These are phyloP conservation scores for Citrus inodora DNA, from an alignment of 345 rosid genomes.

Conservation along the genomic window DNA sequence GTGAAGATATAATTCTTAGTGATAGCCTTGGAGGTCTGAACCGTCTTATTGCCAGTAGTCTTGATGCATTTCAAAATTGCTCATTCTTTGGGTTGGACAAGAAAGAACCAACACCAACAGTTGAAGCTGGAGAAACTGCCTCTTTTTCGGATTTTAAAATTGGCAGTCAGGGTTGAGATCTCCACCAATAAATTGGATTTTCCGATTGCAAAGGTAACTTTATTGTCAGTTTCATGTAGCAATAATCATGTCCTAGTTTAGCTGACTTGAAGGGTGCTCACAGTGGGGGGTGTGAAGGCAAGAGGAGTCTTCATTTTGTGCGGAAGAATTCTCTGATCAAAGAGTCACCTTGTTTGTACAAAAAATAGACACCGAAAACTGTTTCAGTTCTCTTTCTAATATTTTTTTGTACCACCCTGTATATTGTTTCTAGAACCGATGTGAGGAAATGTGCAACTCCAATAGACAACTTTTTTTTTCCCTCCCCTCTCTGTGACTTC, in stretches of 20 bases:
- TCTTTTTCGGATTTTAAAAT: slow-evolving; percentile 37
- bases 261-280: slow-evolving; percentile 16
- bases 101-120: slow-evolving; percentile 59
- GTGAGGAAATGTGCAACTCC: slow-evolving; percentile 5
- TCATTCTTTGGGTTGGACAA: slow-evolving; percentile 58
- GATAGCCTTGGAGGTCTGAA: slow-evolving; percentile 86
- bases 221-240: neutral
- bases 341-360: slow-evolving; percentile 23
- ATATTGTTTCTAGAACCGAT: neutral
- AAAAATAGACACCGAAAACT: slow-evolving; percentile 6
- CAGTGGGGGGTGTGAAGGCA: slow-evolving; percentile 1
- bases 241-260: slow-evolving; percentile 1
- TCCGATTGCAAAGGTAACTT: slow-evolving; percentile 1
- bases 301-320: slow-evolving; percentile 9
- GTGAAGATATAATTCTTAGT: slow-evolving; percentile 61
- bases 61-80: slow-evolving; percentile 90
- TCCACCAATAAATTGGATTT: neutral
- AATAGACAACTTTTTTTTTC: neutral
- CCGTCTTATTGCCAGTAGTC: slow-evolving; percentile 88
- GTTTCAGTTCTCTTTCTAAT: neutral
- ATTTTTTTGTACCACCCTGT: neutral
- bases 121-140: slow-evolving; percentile 49
- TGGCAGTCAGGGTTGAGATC: slow-evolving; percentile 35
- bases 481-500: neutral
- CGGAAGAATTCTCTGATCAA: slow-evolving; percentile 3